Evolutionary conservation across 2,329 filamentous ascomycete species (phyloP).

Genomic region (Sclerotinia trifoliorum): DNA sequence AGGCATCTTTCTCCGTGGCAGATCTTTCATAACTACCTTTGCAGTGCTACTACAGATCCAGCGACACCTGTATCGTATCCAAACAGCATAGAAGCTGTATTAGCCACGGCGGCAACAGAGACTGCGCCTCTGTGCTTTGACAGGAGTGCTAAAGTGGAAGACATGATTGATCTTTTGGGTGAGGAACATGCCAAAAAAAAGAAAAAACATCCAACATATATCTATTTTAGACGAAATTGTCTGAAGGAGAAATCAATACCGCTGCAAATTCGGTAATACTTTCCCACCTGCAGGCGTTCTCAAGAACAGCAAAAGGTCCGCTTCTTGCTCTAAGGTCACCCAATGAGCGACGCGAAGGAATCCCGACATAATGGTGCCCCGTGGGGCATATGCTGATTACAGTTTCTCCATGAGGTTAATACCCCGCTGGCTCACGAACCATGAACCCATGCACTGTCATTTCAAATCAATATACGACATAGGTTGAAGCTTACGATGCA

Average conservation of each 20-base stretch:
- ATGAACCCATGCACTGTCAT: background rate
- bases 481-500: conserved; percentile 6
- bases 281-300: background rate
- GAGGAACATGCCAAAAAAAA: background rate
- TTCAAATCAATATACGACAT: background rate
- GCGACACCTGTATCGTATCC: conserved; percentile 34
- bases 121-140: conserved; percentile 28
- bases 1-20: background rate
- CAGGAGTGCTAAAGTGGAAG: conserved; percentile 17
- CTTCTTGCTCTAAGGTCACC: background rate
- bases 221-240: background rate
- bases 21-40: conserved; percentile 21
- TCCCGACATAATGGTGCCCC: background rate
- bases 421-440: conserved; percentile 13
- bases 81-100: conserved; percentile 32
- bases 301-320: background rate
- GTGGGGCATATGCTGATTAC: background rate
- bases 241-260: background rate
- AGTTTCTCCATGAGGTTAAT: background rate
- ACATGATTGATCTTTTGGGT: conserved; percentile 13
- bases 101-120: conserved; percentile 27
- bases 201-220: background rate
- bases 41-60: conserved; percentile 29
- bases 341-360: conserved; percentile 8
- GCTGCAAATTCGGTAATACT: background rate